Base-by-base conservation (phyloP, 2,329 filamentous ascomycete species). In the Hirsutella thompsonii region DNA sequence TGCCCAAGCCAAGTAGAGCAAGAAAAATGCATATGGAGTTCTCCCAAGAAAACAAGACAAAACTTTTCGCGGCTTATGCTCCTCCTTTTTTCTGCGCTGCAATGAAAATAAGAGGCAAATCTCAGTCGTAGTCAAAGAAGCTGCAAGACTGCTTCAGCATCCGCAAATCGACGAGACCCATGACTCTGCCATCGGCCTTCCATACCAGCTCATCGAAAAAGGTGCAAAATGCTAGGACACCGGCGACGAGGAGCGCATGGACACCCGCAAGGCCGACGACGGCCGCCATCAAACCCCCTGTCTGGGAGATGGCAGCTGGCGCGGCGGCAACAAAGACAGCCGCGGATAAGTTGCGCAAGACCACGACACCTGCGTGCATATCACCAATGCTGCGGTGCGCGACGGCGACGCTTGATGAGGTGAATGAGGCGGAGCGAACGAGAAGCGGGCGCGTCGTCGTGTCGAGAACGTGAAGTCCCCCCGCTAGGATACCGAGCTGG, bases 341-440 rank as follows among this genome's bases (percentile, higher is more conserved):
- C 0, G 62, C 58, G 4, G 60, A 49, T 14, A 71, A 37, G 11
- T 54, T 59, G 19, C 66, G 60, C 55, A 67, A 61, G 30, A 63
- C 57, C 2, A 54, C 45, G 2, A 70, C 57, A 23, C 58, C 64
- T 3, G 58, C 62, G 20, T 62, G 55, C 69, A 74, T 73, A 47
- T 74, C 69, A 13, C 60, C 60, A 14, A 63, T 64, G 48, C 61
- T 68, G 23, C 69, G 63, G 40, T 69, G 58, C 20, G 62, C 62
- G 11, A 64, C 55, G n/a, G 56, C 57, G 20, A 72, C 56, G 50
- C 62, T 72, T 5, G 65, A 59, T 3, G 61, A 66, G 0, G 68
- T 72, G 46, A 69, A 73, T 36, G 64, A 63, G 8, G 69, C 65
- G 26, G 68, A 72, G n/a, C 62, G 59, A 20, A 59, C 57, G 36